A percentile compares a stretch with the other conserved stretches of the same genome.
phyloP scores from a whole-genome alignment of 176 grass and related monocot genomes.

The Cenchrus purpureus region DNA sequence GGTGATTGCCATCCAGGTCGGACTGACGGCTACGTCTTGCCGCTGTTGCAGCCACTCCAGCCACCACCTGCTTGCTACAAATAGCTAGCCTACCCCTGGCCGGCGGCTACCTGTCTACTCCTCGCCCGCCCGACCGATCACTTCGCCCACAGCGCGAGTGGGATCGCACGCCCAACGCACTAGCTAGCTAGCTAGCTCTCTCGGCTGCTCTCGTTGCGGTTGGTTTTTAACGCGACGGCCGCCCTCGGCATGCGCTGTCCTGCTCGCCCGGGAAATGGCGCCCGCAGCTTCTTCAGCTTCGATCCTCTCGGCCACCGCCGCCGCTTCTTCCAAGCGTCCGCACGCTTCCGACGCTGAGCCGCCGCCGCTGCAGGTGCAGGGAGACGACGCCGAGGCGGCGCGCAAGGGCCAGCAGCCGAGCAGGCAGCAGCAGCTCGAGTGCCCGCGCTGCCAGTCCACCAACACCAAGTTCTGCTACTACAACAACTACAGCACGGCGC shows the following conservation, averaged over 20 bases:
- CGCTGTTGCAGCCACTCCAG: not conserved
- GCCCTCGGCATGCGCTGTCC: slow-evolving; percentile 40
- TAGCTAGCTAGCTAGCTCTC: not conserved
- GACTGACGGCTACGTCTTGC: slow-evolving; percentile 35
- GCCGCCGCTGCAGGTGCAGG: not conserved
- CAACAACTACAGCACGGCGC: slow-evolving; percentile 92
- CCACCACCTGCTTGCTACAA: not conserved
- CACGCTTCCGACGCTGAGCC: slow-evolving; percentile 15
- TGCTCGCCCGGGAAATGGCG: slow-evolving; percentile 39
- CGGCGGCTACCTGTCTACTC: not conserved
- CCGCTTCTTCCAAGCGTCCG: slow-evolving; percentile 28
- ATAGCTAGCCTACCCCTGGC: not conserved
- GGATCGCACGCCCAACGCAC: not conserved
- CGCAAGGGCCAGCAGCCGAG: slow-evolving; percentile 9
- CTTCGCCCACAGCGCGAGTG: not conserved
- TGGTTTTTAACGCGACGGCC: slow-evolving; percentile 1
- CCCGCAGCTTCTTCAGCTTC: slow-evolving; percentile 37
- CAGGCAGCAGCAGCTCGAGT: slow-evolving; percentile 51
- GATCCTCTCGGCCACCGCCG: slow-evolving; percentile 11
- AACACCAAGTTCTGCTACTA: slow-evolving; percentile 99
- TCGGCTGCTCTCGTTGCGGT: not conserved
- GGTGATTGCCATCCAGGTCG: slow-evolving; percentile 42
- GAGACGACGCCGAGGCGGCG: not conserved
- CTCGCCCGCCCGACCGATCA: not conserved
- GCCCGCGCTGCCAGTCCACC: slow-evolving; percentile 76